Conservation (phyloP, 2,329 filamentous ascomycete species). For the Apiospora hydei region DNA sequence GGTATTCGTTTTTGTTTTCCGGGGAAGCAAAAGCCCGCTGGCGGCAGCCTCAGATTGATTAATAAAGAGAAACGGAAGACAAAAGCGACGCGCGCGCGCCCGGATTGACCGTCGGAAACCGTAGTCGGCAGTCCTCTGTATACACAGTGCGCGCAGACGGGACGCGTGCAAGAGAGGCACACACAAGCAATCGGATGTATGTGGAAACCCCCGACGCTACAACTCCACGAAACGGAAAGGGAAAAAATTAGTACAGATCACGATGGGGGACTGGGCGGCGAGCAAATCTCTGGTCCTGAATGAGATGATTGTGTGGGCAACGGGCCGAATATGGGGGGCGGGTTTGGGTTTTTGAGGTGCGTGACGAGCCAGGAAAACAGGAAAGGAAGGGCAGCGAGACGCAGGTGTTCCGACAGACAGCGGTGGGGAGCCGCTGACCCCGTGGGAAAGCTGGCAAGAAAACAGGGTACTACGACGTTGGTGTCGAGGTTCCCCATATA, state of each 20-base stretch:
- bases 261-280: background rate
- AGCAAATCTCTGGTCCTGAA: conserved; percentile 2
- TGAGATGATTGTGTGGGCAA: conserved; percentile 18
- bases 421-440: background rate
- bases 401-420: background rate
- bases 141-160: background rate
- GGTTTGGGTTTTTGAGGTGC: background rate
- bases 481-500: conserved; percentile 5
- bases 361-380: background rate
- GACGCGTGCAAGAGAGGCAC: background rate
- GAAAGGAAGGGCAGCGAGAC: background rate
- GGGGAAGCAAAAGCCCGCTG: background rate
- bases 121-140: background rate
- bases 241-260: background rate
- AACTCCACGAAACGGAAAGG: background rate
- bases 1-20: background rate
- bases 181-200: background rate
- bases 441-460: conserved; percentile 11
- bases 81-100: background rate
- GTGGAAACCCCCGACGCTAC: background rate
- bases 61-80: background rate
- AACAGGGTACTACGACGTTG: conserved; percentile 8
- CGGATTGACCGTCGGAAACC: conserved; percentile 11
- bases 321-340: conserved; percentile 15
- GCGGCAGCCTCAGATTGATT: background rate